These are phyloP conservation scores for Rhizophagus clarus DNA, from an alignment of 192 early-diverging fungal species.

Conservation along the genomic window DNA sequence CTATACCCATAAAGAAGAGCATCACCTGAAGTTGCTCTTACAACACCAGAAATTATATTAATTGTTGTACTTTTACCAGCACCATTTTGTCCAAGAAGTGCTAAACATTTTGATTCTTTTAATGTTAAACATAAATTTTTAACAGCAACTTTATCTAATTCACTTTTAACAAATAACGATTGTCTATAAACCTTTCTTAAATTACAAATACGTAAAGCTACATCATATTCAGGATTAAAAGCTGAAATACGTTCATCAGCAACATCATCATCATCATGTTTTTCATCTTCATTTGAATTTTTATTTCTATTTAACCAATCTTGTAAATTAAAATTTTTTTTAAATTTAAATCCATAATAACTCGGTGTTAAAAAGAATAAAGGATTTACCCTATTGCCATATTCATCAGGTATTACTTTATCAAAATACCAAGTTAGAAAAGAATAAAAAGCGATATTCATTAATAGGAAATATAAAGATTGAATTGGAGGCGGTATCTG, in stretches of 20 bases:
- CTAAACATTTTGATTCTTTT: constrained; percentile 58
- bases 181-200: constrained; percentile 59
- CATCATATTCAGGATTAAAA: constrained; percentile 43
- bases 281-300: constrained; percentile 31
- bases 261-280: constrained; percentile 60
- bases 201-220: constrained; percentile 53
- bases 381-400: constrained; percentile 51
- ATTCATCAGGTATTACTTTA: constrained; percentile 78
- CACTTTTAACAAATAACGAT: constrained; percentile 39
- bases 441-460: constrained; percentile 61
- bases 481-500: constrained; percentile 63
- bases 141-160: constrained; percentile 55
- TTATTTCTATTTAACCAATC: constrained; percentile 47
- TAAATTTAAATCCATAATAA: constrained; percentile 65
- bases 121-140: constrained; percentile 52
- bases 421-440: constrained; percentile 75
- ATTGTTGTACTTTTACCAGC: constrained; percentile 82
- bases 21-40: constrained; percentile 66
- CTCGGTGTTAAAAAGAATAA: constrained; percentile 69
- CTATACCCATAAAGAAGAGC: constrained; percentile 65
- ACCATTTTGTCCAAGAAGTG: constrained; percentile 75
- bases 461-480: constrained; percentile 64
- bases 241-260: constrained; percentile 41
- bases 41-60: constrained; percentile 75
- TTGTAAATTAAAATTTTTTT: constrained; percentile 34